Evolutionary conservation across 2,329 filamentous ascomycete species (phyloP), one percentile per base, ranked within the genome.

Genomic region (Ascocoryne sarcoides): DNA sequence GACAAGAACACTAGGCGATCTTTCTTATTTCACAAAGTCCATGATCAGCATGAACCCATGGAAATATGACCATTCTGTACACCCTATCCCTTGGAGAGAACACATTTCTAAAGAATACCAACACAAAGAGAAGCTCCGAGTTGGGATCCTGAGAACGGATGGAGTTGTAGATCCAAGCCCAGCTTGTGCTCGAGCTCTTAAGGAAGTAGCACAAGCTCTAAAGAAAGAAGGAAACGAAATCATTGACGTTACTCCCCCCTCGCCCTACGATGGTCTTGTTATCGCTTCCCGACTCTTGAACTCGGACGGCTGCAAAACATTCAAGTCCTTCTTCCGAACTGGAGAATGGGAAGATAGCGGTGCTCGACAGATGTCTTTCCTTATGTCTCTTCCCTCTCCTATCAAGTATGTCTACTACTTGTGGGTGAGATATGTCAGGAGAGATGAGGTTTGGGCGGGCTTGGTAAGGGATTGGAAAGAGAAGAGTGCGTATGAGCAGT

Each of bases 401-500:
- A 57, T 94, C 51, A 86, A 87, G 59, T 93, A 83, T 60, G 55
- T 92, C n/a, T 86, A 94, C 66, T 92, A 88, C 59, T 74, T 88
- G 4, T 95, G 84, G 73, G 81, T 92, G n/a, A 82, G 82, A 55
- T 93, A 95, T 60, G 67, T 95, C 46, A 76, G 79, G 39, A 66
- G 78, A 9, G 88, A 95, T 59, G 60, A 67, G 1, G 63, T 89
- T 36, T 94, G 87, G 84, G 87, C 88, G 0, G 81, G 78, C 0
- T 63, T 95, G 4, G 65, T 95, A 34, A 70, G 73, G 32, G 69
- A 81, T 53, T 94, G 85, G 75, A 72, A 78, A 38, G 72, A 76
- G 39, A 88, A 89, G 64, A 78, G 72, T 9, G 81, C 82, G 1
- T 76, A 73, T 46, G 80, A 94, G 62, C 82, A 90, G 58, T 95